phyloP scores from a whole-genome alignment of 2,329 filamentous ascomycete genomes.

The Aspergillus puulaauensis region DNA sequence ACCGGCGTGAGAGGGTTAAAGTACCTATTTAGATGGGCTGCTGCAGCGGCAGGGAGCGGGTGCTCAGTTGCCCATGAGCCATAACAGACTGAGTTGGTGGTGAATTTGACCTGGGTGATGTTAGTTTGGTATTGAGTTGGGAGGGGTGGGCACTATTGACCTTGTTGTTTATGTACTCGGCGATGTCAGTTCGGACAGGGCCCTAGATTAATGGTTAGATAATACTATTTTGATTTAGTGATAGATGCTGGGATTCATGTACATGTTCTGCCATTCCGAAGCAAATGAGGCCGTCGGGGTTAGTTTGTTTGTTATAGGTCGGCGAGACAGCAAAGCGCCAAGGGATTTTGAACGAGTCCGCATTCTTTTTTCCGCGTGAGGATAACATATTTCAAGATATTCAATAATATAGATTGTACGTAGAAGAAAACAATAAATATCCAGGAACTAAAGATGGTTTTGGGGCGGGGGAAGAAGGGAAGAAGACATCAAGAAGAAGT shows the following conservation, averaged over 20 bases:
- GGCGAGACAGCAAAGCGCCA: conserved; percentile 29
- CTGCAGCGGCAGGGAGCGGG: conserved; percentile 40
- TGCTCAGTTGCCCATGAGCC: conserved; percentile 37
- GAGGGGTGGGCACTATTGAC: conserved; percentile 12
- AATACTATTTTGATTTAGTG: not conserved
- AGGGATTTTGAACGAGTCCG: conserved; percentile 20
- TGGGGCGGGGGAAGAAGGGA: not conserved
- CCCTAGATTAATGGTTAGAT: conserved; percentile 24
- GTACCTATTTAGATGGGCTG: conserved; percentile 42
- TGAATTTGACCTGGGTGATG: conserved; percentile 28
- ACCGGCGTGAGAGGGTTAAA: conserved; percentile 39
- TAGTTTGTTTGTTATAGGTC: conserved; percentile 28
- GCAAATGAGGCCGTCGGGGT: conserved; percentile 34
- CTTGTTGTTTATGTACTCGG: conserved; percentile 40
- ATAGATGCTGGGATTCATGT: not conserved
- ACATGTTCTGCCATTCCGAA: conserved; percentile 40
- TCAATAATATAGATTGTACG: not conserved
- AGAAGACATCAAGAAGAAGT: not conserved
- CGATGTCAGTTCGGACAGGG: conserved; percentile 38
- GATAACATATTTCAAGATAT: conserved; percentile 25
- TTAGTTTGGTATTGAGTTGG: not conserved
- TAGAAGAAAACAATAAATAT: not conserved
- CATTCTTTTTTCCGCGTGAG: conserved; percentile 24
- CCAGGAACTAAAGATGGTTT: not conserved
- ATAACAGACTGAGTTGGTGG: conserved; percentile 41